Evolutionary conservation across 2,329 filamentous ascomycete genomes (phyloP), one percentile per base, ranked within the genome.

Genomic region (Fusarium torreyae): DNA sequence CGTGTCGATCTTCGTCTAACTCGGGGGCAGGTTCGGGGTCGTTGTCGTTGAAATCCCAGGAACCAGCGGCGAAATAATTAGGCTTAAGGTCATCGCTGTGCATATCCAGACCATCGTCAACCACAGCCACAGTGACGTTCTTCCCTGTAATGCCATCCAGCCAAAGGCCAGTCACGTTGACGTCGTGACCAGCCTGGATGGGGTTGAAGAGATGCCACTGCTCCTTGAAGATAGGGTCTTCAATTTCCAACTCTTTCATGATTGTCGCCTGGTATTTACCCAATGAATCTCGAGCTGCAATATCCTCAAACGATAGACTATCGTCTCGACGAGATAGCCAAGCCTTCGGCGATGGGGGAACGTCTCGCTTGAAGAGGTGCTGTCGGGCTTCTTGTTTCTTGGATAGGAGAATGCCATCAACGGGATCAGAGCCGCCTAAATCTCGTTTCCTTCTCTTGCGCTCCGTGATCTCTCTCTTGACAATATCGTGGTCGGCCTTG

Each of bases 121-220:
- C 93, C 72, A 99, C 96, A 56, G 95, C 95, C 3, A 97, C 94
- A 2, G 93, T 97, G 18, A 92, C 88, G 65, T 95, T 95, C 74
- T 93, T 89, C 55, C 96, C 96, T 0, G 95, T 98, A 59, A 98
- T 91, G 6, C 94, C 95, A 72, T 96, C 89, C 73, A 93, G 78
- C 96, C 96, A 99, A 7, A 98, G 86, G 14, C 91, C 94, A 1
- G 94, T 97, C n/a, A 98, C 94, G 75, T 99, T 99, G 75, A 99
- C 88, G 78, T 99, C 96, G 80, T 98, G 93, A 7, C 94, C 95
- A 1, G 89, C 77, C 73, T 97, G 89, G 7, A 92, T 78, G 0
- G 92, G 85, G 77, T 99, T 99, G 83, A 92, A 91, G 46, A 99
- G 83, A 85, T 99, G 96, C 96, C 96, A 99, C 81, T 99, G 96